phyloP scores from a whole-genome alignment of 768 basidiomycete species.

The Steccherinum ochraceum region DNA sequence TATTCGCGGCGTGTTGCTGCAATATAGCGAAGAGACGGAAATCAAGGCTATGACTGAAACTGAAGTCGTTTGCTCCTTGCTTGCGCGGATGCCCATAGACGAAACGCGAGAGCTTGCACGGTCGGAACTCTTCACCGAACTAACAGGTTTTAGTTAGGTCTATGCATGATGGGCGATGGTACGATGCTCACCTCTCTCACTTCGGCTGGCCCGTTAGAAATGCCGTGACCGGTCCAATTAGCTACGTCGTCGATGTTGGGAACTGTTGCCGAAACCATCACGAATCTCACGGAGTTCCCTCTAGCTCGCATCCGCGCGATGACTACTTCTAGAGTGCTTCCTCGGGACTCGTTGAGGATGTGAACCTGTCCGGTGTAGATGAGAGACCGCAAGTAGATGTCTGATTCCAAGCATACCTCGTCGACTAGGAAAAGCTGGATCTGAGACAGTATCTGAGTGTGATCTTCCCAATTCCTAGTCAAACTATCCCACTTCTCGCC shows the following conservation, averaged over 20 bases:
- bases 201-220: conserved; percentile 40
- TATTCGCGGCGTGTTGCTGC: conserved; percentile 64
- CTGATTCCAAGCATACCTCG: conserved; percentile 63
- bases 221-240: conserved; percentile 65
- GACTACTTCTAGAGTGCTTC: conserved; percentile 92
- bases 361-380: conserved; percentile 81
- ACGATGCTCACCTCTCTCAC: conserved; percentile 60
- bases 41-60: conserved; percentile 66
- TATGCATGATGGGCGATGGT: too few relatives aligned
- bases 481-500: conserved; percentile 97
- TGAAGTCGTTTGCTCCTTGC: conserved; percentile 71
- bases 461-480: conserved; percentile 77
- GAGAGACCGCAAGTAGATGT: too few relatives aligned
- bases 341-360: conserved; percentile 83
- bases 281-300: conserved; percentile 66
- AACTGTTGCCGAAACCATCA: conserved; percentile 89
- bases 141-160: too few relatives aligned
- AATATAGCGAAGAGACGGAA: conserved; percentile 67
- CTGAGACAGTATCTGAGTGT: conserved; percentile 60
- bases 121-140: conserved; percentile 93
- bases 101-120: conserved; percentile 69
- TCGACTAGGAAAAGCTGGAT: conserved; percentile 86
- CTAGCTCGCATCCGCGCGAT: conserved; percentile 86
- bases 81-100: conserved; percentile 66
- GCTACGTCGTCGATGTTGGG: conserved; percentile 92